These are phyloP conservation scores for Penicillium italicum DNA, from an alignment of 2,329 filamentous ascomycete genomes.

Conservation along the genomic window DNA sequence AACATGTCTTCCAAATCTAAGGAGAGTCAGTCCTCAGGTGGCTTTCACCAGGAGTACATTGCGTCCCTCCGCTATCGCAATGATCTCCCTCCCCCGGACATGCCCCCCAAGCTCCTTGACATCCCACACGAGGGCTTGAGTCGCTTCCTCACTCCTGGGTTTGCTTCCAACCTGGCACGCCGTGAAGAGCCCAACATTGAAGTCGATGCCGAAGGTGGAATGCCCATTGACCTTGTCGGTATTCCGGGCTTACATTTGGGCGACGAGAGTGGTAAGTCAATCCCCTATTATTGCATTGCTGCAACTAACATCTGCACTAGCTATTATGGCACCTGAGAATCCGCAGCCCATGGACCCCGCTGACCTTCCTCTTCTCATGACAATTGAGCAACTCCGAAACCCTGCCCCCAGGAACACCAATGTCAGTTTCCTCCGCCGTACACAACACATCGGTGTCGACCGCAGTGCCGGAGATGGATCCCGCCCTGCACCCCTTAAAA, in stretches of 20 bases:
- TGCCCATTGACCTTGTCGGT: constrained; percentile 93
- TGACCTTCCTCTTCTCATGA: constrained; percentile 78
- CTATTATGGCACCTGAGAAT: constrained; percentile 74
- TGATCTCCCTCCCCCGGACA: constrained; percentile 87
- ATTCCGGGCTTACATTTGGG: constrained; percentile 93
- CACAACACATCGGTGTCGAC: constrained; percentile 73
- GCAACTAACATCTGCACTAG: constrained; percentile 45
- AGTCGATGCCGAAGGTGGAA: constrained; percentile 93
- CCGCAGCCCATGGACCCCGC: constrained; percentile 72
- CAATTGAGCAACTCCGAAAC: constrained; percentile 80
- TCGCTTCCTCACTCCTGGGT: constrained; percentile 85
- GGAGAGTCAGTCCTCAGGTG: constrained; percentile 37
- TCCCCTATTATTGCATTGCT: neutral
- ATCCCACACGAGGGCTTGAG: constrained; percentile 90
- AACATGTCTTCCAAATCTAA: constrained; percentile 41
- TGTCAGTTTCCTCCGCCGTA: constrained; percentile 90
- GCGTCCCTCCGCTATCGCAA: constrained; percentile 94
- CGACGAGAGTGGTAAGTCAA: constrained; percentile 75
- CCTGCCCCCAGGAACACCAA: constrained; percentile 70
- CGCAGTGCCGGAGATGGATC: constrained; percentile 34
- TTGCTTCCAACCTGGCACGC: constrained; percentile 81
- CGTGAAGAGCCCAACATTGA: constrained; percentile 96
- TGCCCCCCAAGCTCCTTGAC: constrained; percentile 92
- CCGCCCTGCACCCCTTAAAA: constrained; percentile 24
- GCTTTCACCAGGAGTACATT: constrained; percentile 91